phyloP scores from a whole-genome alignment of 495 filamentous ascomycete genomes.

The Aspergillus conjunctus region DNA sequence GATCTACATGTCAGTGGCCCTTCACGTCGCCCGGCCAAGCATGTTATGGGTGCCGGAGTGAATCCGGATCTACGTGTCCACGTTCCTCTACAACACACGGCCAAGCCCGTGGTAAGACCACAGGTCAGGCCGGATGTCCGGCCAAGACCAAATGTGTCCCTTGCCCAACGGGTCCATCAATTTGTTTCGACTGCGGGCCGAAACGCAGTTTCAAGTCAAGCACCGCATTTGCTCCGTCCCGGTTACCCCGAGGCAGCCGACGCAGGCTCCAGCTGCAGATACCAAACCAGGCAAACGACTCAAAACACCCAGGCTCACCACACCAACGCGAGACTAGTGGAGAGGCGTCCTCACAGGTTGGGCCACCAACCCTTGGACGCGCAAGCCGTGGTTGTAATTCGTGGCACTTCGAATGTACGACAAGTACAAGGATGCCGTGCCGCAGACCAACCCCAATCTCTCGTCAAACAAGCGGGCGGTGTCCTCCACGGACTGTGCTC shows the following conservation, averaged over 20 bases:
- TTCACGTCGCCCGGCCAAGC: too few relatives aligned
- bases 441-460: background rate
- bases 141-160: slow-evolving; percentile 8
- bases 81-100: slow-evolving; percentile 1
- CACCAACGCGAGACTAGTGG: background rate
- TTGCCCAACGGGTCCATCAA: background rate
- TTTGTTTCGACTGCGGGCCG: background rate
- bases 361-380: background rate
- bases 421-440: background rate
- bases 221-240: background rate
- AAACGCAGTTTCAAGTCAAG: background rate
- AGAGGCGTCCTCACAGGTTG: background rate
- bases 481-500: background rate
- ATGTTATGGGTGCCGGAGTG: background rate
- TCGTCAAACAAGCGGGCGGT: background rate
- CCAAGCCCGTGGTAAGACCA: background rate
- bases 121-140: background rate
- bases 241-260: background rate
- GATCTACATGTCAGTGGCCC: background rate
- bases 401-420: background rate
- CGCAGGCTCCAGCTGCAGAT: background rate
- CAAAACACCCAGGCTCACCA: background rate
- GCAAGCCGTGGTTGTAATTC: background rate
- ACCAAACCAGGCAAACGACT: background rate
- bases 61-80: slow-evolving; percentile 1